phyloP scores from a whole-genome alignment of 352 stramenopile genomes.

The Phytophthora fragariae region DNA sequence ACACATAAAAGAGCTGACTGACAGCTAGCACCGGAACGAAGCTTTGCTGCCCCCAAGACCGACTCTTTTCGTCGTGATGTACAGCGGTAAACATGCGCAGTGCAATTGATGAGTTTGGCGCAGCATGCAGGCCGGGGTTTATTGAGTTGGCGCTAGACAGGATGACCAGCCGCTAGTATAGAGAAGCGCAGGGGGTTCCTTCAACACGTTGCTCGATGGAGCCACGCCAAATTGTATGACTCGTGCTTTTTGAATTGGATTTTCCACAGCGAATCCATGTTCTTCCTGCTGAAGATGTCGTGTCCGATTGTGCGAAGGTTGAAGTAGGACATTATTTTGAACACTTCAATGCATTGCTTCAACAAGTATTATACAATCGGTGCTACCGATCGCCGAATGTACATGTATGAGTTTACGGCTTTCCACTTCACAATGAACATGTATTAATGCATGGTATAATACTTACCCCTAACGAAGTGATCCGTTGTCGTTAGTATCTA shows the following conservation, averaged over 20 bases:
- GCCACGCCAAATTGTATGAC: too few relatives aligned
- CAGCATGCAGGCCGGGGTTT: too few relatives aligned
- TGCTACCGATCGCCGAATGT: background rate
- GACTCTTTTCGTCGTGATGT: background rate
- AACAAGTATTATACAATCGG: background rate
- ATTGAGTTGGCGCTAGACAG: too few relatives aligned
- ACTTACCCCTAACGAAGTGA: background rate
- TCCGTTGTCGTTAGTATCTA: background rate
- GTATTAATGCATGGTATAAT: background rate
- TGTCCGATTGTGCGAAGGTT: background rate
- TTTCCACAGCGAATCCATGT: background rate
- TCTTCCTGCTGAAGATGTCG: background rate
- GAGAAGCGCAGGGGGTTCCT: too few relatives aligned
- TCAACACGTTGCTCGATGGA: too few relatives aligned
- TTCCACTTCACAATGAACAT: background rate
- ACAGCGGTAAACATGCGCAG: too few relatives aligned
- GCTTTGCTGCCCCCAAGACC: conserved; percentile 7
- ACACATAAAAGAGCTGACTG: background rate
- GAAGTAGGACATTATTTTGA: background rate
- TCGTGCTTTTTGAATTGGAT: background rate
- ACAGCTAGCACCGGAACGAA: background rate
- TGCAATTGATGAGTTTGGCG: too few relatives aligned
- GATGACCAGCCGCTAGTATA: too few relatives aligned
- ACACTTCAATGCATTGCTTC: background rate
- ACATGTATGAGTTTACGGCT: background rate